Conservation (phyloP, 768 basidiomycete species). For the Tulasnella calospora region DNA sequence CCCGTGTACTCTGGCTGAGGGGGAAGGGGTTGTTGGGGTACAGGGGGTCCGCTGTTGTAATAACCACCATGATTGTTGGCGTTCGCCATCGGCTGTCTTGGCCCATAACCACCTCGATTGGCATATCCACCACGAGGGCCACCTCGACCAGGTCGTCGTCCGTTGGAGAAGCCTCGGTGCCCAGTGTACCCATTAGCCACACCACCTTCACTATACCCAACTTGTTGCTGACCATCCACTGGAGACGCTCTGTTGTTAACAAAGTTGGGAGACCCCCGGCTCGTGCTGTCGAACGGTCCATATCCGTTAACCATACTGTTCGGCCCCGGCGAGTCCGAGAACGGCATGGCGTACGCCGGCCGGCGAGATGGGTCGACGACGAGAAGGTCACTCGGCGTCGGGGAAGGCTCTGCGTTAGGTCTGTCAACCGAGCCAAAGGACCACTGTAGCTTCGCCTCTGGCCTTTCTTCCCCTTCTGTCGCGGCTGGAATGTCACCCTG, state of each 20-base stretch:
- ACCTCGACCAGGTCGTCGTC: constrained; percentile 4
- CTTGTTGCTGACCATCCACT: constrained; percentile 2
- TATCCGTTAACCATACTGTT: background rate
- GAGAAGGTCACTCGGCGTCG: background rate
- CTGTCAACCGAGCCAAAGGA: constrained; percentile 22
- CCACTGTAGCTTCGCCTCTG: constrained; percentile 14
- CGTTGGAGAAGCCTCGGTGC: constrained; percentile 2
- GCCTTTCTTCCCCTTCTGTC: background rate
- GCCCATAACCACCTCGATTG: constrained; percentile 22
- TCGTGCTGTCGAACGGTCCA: background rate
- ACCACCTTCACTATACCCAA: background rate
- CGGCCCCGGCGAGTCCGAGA: background rate
- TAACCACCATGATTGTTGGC: background rate
- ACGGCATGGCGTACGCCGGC: constrained; percentile 7
- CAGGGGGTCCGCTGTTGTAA: background rate
- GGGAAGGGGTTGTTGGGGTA: background rate
- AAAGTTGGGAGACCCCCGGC: constrained; percentile 9
- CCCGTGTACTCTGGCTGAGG: constrained; percentile 4
- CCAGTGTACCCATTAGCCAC: background rate
- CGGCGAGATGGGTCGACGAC: constrained; percentile 9
- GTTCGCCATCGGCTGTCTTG: background rate
- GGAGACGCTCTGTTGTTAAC: background rate
- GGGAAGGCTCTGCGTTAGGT: background rate
- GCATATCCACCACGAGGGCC: constrained; percentile 10
- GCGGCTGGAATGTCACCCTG: background rate